A percentile compares a stretch with the other conserved stretches of the same genome.
phyloP scores from a whole-genome alignment of 2,329 filamentous ascomycete genomes.

The Beauveria bassiana region DNA sequence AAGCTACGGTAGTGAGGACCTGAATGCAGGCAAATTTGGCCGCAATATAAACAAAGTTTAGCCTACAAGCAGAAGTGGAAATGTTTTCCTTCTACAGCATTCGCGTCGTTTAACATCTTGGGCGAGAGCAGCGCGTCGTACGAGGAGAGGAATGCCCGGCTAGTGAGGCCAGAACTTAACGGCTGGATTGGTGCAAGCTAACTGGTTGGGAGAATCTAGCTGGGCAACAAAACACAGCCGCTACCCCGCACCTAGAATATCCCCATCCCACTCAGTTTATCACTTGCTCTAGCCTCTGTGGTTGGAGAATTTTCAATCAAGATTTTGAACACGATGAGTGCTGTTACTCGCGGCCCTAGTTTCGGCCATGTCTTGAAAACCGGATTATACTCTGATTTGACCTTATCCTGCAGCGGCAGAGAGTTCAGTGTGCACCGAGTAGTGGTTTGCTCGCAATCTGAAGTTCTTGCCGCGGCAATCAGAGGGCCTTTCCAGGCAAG shows the following conservation, averaged over 20 bases:
- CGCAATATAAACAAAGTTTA: background rate
- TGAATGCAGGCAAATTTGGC: background rate
- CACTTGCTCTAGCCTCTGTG: background rate
- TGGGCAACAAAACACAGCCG: background rate
- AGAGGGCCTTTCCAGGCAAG: slow-evolving; percentile 13
- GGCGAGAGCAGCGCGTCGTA: background rate
- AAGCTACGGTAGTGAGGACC: background rate
- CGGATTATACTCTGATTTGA: slow-evolving; percentile 17
- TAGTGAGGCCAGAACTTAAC: background rate
- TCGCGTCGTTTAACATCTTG: background rate
- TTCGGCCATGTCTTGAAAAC: slow-evolving; percentile 8
- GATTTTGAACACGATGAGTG: background rate
- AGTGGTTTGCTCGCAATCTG: slow-evolving; percentile 17
- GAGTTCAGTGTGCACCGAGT: slow-evolving; percentile 18
- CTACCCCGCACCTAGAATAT: background rate
- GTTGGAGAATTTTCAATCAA: background rate
- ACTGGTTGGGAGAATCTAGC: too few relatives aligned
- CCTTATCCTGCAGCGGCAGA: slow-evolving; percentile 13
- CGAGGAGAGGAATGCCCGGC: background rate
- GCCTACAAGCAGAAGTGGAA: too few relatives aligned
- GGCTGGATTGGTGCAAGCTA: background rate
- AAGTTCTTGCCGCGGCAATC: slow-evolving; percentile 14
- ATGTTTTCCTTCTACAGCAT: background rate
- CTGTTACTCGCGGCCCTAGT: background rate
- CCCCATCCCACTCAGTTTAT: background rate